phyloP scores from a whole-genome alignment of 768 basidiomycete species.

The Naganishia vaughanmartiniae region DNA sequence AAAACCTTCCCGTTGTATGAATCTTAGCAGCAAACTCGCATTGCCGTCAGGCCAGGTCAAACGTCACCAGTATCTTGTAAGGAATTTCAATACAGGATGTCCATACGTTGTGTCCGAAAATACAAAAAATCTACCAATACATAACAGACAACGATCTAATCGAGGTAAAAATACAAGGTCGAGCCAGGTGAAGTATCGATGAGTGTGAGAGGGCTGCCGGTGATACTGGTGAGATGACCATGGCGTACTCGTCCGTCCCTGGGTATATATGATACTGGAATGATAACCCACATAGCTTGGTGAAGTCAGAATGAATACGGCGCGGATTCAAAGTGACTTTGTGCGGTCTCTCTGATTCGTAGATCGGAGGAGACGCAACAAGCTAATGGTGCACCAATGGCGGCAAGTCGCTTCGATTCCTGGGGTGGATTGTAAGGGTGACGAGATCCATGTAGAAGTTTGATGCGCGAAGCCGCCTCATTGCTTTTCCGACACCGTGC shows the following conservation, averaged over 20 bases:
- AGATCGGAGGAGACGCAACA: not conserved
- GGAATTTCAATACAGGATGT: not conserved
- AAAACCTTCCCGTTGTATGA: slow-evolving; percentile 31
- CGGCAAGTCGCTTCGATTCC: not conserved
- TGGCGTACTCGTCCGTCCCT: not conserved
- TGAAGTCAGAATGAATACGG: not conserved
- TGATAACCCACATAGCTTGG: not conserved
- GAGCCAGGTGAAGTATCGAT: not conserved
- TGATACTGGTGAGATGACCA: not conserved
- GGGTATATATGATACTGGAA: not conserved
- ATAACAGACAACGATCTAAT: not conserved
- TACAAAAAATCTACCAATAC: slow-evolving; percentile 7
- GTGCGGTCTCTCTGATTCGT: not conserved
- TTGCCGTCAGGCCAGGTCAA: not conserved
- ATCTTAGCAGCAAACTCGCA: not conserved
- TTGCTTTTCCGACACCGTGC: not conserved
- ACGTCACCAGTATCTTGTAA: not conserved
- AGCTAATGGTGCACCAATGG: not conserved
- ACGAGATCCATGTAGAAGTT: not conserved
- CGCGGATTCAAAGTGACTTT: not conserved
- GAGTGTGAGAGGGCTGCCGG: not conserved
- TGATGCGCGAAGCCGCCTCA: not conserved
- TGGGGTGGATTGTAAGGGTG: not conserved
- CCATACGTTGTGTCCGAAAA: not conserved
- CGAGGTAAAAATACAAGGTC: not conserved